Percentiles rank a stretch among this genome's conserved stretches.
Evolutionary conservation across 257 asterid genomes (phyloP).

Genomic region (Nicotiana knightiana): DNA sequence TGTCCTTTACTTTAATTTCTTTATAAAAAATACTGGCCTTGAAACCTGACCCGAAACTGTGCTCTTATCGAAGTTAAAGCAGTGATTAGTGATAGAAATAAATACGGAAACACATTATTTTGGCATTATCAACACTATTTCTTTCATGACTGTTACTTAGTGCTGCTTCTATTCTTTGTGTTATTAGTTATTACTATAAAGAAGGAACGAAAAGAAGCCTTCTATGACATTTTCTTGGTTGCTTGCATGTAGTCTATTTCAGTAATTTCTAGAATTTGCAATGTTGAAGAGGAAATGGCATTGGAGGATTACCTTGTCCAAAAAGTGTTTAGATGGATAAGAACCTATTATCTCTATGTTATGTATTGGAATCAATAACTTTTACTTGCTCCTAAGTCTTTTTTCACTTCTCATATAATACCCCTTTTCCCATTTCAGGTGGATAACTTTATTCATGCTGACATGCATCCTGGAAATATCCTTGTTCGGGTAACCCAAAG

Average conservation of each 20-base stretch:
- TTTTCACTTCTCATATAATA: background rate
- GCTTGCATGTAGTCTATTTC: background rate
- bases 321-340: background rate
- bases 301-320: background rate
- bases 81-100: background rate
- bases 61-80: background rate
- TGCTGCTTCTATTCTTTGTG: background rate
- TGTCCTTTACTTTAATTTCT: too few species aligned
- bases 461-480: slow-evolving; percentile 46
- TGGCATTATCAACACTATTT: background rate
- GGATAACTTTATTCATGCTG: slow-evolving; percentile 44
- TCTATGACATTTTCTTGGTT: background rate
- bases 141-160: background rate
- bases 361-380: background rate
- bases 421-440: slow-evolving; percentile 19
- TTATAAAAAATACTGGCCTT: background rate
- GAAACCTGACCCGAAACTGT: background rate
- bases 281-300: background rate
- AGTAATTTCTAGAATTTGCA: background rate
- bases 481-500: slow-evolving; percentile 34
- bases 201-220: background rate
- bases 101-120: background rate
- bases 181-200: background rate
- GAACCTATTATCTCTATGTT: background rate
- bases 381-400: background rate